Base-by-base conservation (phyloP, 1,139 yeast species). In the Blastobotrys raffinosifermentans region DNA sequence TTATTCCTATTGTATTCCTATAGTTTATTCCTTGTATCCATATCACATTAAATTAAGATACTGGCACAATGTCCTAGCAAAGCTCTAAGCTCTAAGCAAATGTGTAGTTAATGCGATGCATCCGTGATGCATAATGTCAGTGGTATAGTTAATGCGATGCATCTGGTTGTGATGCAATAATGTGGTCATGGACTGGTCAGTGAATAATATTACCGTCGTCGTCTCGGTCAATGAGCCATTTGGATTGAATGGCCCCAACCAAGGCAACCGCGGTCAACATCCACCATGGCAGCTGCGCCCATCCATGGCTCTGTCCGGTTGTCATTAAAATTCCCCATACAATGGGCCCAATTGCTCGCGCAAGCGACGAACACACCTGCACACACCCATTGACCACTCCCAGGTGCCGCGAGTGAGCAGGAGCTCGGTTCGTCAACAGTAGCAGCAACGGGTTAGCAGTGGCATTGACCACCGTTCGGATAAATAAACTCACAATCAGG, bases 301-400 rank as follows among this genome's bases (percentile, higher is more conserved):
- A 54, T 8, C 66, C 61, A 21, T 56, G 47, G n/a, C 51, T 54
- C 45, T 73, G 72, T 18, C 70, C 68, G 45, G 61, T 61, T 2
- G 78, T 63, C 70, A 77, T 75, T 29, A 77, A 49, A 36, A 58
- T 60, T 8, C 84, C 84, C 78, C 80, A 76, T 2, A 65, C 27
- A 13, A 76, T 55, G 0, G 85, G 85, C 3, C 79, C 83, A 1
- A 73, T 31, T 39, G 73, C 77, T 44, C 84, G 57, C 0, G 82
- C 79, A 27, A 72, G 58, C 1, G 83, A 70, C 15, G 72, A 63
- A 32, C 72, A 63, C 36, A 57, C 53, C 39, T 58, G 63, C 16
- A 54, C 49, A 14, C 55, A 41, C 5, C 63, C 63, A 38, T 58
- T 60, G 40, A 60, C 49, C 11, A 53, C 50, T 6, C 64, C 64